Evolutionary conservation across 495 filamentous ascomycete genomes (phyloP).

Genomic region (Sordaria brevicollis): DNA sequence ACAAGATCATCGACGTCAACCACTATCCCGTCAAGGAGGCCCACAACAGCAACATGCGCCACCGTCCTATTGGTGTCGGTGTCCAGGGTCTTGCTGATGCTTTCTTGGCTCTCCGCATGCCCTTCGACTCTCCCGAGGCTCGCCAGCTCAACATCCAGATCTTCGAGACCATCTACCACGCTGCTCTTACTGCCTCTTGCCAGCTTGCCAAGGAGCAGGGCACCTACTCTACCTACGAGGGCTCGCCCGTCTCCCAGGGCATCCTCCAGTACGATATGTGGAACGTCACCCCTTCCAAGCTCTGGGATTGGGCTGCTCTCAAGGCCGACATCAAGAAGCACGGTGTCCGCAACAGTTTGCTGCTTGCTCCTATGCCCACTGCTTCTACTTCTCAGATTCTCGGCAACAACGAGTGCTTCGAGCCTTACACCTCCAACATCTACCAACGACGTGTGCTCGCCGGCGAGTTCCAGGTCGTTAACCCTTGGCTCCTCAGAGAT

Average conservation of each 20-base stretch:
- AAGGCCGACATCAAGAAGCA: conserved; percentile 86
- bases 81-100: conserved; percentile 98
- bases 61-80: conserved; percentile 89
- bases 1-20: conserved; percentile 96
- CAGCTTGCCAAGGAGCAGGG: conserved; percentile 75
- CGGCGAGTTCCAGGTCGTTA: conserved; percentile 98
- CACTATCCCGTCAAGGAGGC: conserved; percentile 93
- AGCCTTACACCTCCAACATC: conserved; percentile 99
- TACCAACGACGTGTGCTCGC: conserved; percentile 97
- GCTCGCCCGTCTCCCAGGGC: conserved; percentile 88
- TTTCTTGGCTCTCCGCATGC: conserved; percentile 92
- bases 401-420: conserved; percentile 98
- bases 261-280: conserved; percentile 99
- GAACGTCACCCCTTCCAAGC: conserved; percentile 80
- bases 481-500: conserved; percentile 97
- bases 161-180: conserved; percentile 99
- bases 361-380: conserved; percentile 96
- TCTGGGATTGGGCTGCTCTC: conserved; percentile 91
- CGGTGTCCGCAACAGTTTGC: conserved; percentile 86
- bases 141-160: conserved; percentile 93
- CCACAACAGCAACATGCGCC: conserved; percentile 87
- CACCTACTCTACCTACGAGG: conserved; percentile 80
- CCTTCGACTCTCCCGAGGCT: conserved; percentile 92
- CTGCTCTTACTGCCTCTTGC: conserved; percentile 77
- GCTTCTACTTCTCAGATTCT: conserved; percentile 93